Evolutionary conservation across 2,329 filamentous ascomycete genomes (phyloP).

Genomic region (Arthrobotrys iridis): DNA sequence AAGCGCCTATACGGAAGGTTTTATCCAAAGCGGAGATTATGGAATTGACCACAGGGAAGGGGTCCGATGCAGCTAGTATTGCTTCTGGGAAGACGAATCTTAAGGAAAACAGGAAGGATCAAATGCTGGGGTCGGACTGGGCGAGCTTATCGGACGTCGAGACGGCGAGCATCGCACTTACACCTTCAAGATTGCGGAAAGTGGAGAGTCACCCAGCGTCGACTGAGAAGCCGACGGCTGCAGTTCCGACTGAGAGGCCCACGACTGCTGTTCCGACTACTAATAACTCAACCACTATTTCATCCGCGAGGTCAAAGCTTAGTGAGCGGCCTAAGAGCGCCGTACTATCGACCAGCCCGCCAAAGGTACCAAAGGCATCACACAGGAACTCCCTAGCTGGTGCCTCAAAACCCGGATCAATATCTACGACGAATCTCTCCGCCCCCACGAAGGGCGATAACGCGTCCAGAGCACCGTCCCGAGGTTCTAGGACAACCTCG

Average conservation of each 20-base stretch:
- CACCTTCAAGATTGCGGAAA: constrained; percentile 8
- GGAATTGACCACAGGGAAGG: constrained; percentile 68
- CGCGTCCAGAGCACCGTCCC: constrained; percentile 28
- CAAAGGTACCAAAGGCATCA: constrained; percentile 20
- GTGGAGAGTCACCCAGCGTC: constrained; percentile 20
- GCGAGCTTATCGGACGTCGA: constrained; percentile 29
- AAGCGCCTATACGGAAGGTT: constrained; percentile 82
- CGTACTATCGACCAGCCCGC: constrained; percentile 42
- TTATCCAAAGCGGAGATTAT: constrained; percentile 87
- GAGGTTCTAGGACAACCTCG: constrained; percentile 18
- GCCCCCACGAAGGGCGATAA: constrained; percentile 1
- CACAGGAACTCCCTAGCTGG: constrained; percentile 42
- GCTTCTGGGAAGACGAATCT: constrained; percentile 29
- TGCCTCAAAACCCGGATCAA: constrained; percentile 18
- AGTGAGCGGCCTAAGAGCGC: constrained; percentile 50
- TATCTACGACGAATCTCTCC: constrained; percentile 15
- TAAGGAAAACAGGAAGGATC: constrained; percentile 50
- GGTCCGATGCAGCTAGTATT: constrained; percentile 39
- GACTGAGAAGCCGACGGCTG: background rate
- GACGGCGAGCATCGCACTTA: constrained; percentile 1
- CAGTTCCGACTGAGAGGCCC: constrained; percentile 26
- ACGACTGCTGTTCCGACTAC: constrained; percentile 4
- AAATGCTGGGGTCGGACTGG: constrained; percentile 37
- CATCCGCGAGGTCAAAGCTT: constrained; percentile 13
- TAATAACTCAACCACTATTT: background rate